These are phyloP conservation scores for Pyrus hybrid DNA, from an alignment of 331 rosid species.

Conservation along the genomic window DNA sequence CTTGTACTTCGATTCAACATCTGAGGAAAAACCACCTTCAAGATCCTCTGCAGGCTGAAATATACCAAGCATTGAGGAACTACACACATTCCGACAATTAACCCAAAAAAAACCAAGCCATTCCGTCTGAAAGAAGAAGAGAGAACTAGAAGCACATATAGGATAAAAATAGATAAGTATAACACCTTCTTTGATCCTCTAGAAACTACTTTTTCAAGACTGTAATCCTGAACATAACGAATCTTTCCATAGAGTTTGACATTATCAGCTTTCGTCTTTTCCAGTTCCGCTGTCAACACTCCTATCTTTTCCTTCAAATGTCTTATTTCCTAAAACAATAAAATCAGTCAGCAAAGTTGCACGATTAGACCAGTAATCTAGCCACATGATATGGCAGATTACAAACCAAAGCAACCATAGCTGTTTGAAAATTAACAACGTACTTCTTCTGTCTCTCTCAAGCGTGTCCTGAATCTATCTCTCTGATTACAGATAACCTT, in stretches of 20 bases:
- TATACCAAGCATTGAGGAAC: neutral
- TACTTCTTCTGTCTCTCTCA: slow-evolving; percentile 96
- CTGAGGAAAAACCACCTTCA: slow-evolving; percentile 88
- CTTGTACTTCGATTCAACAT: slow-evolving; percentile 96
- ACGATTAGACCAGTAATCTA: slow-evolving; percentile 5
- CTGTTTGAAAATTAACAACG: neutral
- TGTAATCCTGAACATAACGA: slow-evolving; percentile 96
- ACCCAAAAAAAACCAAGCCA: too few relatives aligned
- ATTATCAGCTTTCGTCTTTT: slow-evolving; percentile 88
- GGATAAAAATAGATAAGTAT: neutral
- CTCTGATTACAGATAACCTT: slow-evolving; percentile 94
- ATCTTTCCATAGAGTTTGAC: slow-evolving; percentile 95
- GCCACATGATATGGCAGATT: neutral
- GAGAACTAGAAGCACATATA: neutral
- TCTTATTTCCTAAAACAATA: slow-evolving; percentile 63
- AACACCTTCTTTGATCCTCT: slow-evolving; percentile 90
- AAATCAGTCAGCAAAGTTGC: slow-evolving; percentile 12
- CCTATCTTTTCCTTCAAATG: slow-evolving; percentile 91
- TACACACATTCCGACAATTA: neutral
- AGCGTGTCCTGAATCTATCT: slow-evolving; percentile 87
- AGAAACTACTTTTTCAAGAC: slow-evolving; percentile 81
- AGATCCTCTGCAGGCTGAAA: slow-evolving; percentile 87
- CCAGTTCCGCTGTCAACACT: slow-evolving; percentile 63
- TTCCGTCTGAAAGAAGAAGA: too few relatives aligned
- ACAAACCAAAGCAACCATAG: neutral